These are phyloP conservation scores for Hemerocallis citrina DNA, from an alignment of 106 monocot species.

Conservation along the genomic window DNA sequence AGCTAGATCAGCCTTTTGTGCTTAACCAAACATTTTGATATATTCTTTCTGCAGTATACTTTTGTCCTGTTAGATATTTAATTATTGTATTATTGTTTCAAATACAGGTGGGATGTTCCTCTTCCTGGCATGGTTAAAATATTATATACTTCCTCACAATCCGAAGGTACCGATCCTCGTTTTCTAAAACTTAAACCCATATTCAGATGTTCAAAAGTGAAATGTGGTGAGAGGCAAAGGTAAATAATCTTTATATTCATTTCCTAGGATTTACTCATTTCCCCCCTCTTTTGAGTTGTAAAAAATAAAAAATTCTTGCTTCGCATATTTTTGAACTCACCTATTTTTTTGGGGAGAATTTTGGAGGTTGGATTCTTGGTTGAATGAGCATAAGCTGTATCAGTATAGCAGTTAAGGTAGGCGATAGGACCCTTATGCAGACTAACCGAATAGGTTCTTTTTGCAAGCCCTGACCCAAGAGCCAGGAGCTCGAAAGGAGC, in stretches of 20 bases:
- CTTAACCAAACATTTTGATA: neutral
- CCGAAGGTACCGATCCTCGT: slow-evolving; percentile 62
- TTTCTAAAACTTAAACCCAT: slow-evolving; percentile 61
- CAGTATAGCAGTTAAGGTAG: too few relatives aligned
- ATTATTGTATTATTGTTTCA: neutral
- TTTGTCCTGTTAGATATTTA: neutral
- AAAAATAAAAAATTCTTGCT: too few relatives aligned
- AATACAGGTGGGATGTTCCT: slow-evolving; percentile 76
- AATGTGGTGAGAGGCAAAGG: slow-evolving; percentile 58
- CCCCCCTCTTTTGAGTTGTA: too few relatives aligned
- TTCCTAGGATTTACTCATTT: neutral
- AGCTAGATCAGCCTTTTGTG: neutral
- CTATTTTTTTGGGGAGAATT: too few relatives aligned
- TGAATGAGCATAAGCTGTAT: too few relatives aligned
- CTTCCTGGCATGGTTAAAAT: slow-evolving; percentile 30
- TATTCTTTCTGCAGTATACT: neutral
- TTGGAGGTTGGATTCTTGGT: too few relatives aligned
- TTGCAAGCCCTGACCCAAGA: too few relatives aligned
- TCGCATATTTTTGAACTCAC: too few relatives aligned
- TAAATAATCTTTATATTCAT: slow-evolving; percentile 13
- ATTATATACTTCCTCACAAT: slow-evolving; percentile 27
- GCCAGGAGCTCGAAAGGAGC: too few relatives aligned
- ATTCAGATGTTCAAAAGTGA: slow-evolving; percentile 63
- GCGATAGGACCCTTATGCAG: too few relatives aligned
- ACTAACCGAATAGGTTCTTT: too few relatives aligned